Conservation (phyloP, 441 rosid species). For the Pelargonium myrrhifolium region DNA sequence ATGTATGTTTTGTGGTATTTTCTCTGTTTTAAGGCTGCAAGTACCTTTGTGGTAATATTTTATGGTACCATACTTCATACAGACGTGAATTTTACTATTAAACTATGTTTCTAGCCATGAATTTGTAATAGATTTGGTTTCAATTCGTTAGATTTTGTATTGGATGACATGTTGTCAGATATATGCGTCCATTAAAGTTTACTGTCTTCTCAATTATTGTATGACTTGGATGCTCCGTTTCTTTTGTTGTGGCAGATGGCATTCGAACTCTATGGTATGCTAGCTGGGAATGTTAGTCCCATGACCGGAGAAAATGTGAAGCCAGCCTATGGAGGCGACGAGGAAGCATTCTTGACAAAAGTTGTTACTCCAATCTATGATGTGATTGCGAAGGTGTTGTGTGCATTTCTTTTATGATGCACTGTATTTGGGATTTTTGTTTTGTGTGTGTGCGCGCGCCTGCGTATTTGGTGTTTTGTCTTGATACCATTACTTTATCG, state of each 20-base stretch:
- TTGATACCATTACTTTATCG: conserved; percentile 4
- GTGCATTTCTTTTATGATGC: not conserved
- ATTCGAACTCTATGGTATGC: conserved; percentile 89
- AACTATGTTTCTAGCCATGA: not conserved
- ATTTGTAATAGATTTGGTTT: not conserved
- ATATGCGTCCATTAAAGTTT: too few relatives aligned
- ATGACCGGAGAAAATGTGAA: conserved; percentile 94
- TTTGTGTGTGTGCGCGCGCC: too few relatives aligned
- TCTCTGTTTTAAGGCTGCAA: not conserved
- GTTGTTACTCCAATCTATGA: conserved; percentile 89
- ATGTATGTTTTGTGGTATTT: conserved; percentile 42
- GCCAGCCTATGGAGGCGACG: conserved; percentile 97
- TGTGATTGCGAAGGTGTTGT: conserved; percentile 63
- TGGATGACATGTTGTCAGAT: too few relatives aligned
- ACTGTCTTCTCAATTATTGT: too few relatives aligned
- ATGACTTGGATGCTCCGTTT: too few relatives aligned
- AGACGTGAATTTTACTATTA: too few relatives aligned
- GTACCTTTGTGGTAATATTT: too few relatives aligned
- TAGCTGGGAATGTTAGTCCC: conserved; percentile 95
- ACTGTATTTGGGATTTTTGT: too few relatives aligned
- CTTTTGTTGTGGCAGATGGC: conserved; percentile 48
- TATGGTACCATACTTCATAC: too few relatives aligned
- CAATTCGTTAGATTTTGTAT: not conserved
- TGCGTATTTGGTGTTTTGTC: too few relatives aligned
- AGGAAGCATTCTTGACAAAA: conserved; percentile 85